Percentiles rank a stretch among this genome's conserved stretches.
phyloP scores from a whole-genome alignment of 108 stramenopile species.

The Skeletonema tropicum region DNA sequence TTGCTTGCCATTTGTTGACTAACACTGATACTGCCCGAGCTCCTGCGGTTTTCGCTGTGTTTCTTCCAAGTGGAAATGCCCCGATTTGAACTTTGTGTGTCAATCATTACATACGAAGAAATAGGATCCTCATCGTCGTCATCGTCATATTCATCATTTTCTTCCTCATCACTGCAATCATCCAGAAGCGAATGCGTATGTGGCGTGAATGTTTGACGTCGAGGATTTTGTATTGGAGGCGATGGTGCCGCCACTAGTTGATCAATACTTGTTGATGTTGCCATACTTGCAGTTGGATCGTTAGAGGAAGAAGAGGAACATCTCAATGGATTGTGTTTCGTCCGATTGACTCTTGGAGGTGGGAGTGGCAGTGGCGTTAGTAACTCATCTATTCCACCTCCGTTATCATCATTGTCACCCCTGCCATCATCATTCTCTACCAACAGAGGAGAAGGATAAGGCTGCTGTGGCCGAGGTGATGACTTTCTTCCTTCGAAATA shows the following conservation, averaged over 20 bases:
- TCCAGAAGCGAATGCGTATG: slow-evolving; percentile 50
- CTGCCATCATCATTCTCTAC: not conserved
- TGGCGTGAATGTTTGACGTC: not conserved
- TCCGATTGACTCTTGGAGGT: slow-evolving; percentile 31
- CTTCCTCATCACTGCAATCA: slow-evolving; percentile 55
- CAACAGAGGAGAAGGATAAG: not conserved
- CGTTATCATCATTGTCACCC: slow-evolving; percentile 5
- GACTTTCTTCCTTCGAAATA: slow-evolving; percentile 26
- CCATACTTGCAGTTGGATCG: not conserved
- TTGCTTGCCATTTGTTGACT: slow-evolving; percentile 25
- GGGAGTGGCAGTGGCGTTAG: not conserved
- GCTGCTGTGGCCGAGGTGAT: not conserved
- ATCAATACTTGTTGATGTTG: not conserved
- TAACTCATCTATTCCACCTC: not conserved
- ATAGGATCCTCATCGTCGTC: not conserved
- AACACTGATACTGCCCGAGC: not conserved
- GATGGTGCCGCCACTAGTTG: not conserved
- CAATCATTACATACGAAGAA: slow-evolving; percentile 27
- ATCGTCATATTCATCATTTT: slow-evolving; percentile 5
- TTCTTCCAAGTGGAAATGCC: slow-evolving; percentile 16
- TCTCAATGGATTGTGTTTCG: not conserved
- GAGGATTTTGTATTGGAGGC: slow-evolving; percentile 14
- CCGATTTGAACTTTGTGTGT: slow-evolving; percentile 6
- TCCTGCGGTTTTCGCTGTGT: slow-evolving; percentile 8
- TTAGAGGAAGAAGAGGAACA: not conserved